Base-by-base conservation (phyloP, 1,139 yeast species). In the Protomyces pachydermus region DNA sequence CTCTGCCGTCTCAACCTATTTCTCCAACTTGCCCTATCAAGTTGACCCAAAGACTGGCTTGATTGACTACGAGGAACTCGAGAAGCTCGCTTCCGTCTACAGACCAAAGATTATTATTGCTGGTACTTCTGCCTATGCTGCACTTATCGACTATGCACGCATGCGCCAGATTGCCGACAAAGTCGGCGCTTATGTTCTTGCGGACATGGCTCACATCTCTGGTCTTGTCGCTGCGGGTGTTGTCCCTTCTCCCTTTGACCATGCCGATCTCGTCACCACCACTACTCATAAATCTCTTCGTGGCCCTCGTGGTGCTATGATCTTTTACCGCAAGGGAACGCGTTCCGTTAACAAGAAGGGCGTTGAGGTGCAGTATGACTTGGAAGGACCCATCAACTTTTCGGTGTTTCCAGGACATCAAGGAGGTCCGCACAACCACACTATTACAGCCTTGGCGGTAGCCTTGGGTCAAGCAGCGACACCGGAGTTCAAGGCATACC, bases 361-460 rank as follows among this genome's bases (percentile, higher is more conserved):
- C 71, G 88, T 87, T 77, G 95, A 91, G 79, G 80, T 88, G 68
- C 77, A 83, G 70, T 93, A 91, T 78, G 97, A 93, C 76, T 84
- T 93, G 77, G 98, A 93, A 80, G 86, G 86, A 77, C 89, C 89
- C 78, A 91, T 93, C 79, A 93, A 93, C 84, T 93, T 93, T 78
- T 91, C 97, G 9, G 98, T 93, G 69, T 93, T 93, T 91, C 98
- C 98, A 72, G 98, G 97, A 72, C 98, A 93, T 79, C 98, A 93
- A 81, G 98, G 98, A 82, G 98, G 98, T 76, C 98, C 98, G 71
- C 98, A 93, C 79, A 93, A 93, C 81, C 98, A 93, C 81, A 93
- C 98, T 72, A 93, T 93, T 75, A 87, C 97, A 69, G 98, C 98
- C 56, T 82, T 93, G 74, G 97, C 98, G 54, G 91, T 95, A 69